These are phyloP conservation scores for Rhizopogon rudus DNA, from an alignment of 768 basidiomycete species.

Conservation along the genomic window DNA sequence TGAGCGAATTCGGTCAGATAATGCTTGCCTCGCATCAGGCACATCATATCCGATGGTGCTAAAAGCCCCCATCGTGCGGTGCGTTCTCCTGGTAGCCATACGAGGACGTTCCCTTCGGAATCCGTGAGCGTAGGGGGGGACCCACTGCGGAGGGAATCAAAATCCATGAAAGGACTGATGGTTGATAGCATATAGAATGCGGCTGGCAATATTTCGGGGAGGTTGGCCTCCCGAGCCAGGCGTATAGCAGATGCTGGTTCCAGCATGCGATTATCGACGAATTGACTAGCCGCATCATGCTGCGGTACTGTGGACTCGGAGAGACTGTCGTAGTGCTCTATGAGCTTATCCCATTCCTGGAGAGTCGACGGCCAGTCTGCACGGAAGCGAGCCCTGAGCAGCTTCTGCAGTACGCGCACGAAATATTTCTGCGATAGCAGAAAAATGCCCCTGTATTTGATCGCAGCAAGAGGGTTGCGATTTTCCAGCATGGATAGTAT, in stretches of 20 bases:
- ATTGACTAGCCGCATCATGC: background rate
- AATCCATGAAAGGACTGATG: constrained; percentile 13
- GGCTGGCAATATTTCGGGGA: constrained; percentile 40
- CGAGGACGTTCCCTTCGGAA: background rate
- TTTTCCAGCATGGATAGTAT: constrained; percentile 1
- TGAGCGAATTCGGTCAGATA: background rate
- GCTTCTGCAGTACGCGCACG: constrained; percentile 26
- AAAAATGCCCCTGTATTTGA: constrained; percentile 18
- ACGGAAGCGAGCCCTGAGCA: constrained; percentile 26
- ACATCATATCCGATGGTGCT: background rate
- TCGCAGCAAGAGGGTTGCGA: background rate
- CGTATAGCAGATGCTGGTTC: constrained; percentile 30
- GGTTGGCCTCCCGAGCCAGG: constrained; percentile 36
- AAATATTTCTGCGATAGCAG: constrained; percentile 32
- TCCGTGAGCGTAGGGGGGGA: background rate
- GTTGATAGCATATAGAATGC: constrained; percentile 44
- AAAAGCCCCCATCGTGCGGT: background rate
- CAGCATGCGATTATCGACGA: constrained; percentile 2
- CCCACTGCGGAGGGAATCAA: constrained; percentile 4
- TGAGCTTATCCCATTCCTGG: constrained; percentile 17
- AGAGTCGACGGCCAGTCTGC: constrained; percentile 30
- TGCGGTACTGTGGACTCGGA: background rate
- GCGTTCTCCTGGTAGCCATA: background rate
- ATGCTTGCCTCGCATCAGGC: background rate
- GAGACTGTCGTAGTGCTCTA: background rate